A percentile compares a stretch with the other conserved stretches of the same genome.
phyloP scores from a whole-genome alignment of 2,329 filamentous ascomycete species.

The Aphanocladium album region DNA sequence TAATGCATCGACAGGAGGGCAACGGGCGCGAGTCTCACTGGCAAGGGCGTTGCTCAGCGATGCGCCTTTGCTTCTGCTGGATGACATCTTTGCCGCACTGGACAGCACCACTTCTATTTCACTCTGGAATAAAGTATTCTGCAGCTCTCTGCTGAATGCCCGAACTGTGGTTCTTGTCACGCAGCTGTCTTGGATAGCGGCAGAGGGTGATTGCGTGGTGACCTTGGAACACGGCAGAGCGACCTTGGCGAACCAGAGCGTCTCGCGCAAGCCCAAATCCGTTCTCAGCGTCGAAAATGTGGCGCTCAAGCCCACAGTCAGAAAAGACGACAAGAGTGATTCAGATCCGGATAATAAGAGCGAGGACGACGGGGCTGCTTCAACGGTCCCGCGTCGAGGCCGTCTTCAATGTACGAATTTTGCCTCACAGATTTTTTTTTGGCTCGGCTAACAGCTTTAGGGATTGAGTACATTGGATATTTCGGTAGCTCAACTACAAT shows the following conservation, averaged over 20 bases:
- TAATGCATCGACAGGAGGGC: conserved; percentile 39
- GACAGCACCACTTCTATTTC: conserved; percentile 44
- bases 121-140: conserved; percentile 47
- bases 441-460: neutral
- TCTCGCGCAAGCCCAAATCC: neutral
- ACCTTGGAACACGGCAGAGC: conserved; percentile 31
- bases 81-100: conserved; percentile 48
- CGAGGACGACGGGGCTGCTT: neutral
- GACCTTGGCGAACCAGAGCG: neutral
- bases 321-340: neutral
- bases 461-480: neutral
- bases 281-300: too few relatives aligned
- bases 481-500: neutral
- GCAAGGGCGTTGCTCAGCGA: conserved; percentile 47
- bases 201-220: conserved; percentile 36
- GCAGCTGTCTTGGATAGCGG: conserved; percentile 38
- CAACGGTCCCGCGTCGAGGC: neutral
- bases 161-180: conserved; percentile 47
- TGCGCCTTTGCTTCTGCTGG: conserved; percentile 42
- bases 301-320: too few relatives aligned
- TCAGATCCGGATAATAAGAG: neutral
- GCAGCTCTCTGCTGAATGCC: conserved; percentile 41
- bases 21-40: conserved; percentile 44
- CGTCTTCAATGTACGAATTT: neutral
- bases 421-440: neutral